Evolutionary conservation across 805 yeast genomes (phyloP), one percentile per base, ranked within the genome.

Genomic region (Suhomyces pyralidae): DNA sequence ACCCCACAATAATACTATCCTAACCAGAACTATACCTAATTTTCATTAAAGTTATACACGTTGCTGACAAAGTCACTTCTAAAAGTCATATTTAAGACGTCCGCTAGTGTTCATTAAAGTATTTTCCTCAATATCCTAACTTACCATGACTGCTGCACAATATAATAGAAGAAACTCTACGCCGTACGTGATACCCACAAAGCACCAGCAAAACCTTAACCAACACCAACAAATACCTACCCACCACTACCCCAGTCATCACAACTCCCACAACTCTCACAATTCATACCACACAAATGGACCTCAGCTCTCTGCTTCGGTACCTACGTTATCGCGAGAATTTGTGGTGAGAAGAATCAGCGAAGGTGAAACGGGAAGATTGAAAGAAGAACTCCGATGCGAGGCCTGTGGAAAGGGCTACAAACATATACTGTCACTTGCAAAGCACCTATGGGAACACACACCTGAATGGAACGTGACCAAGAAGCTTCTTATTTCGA

Each of bases 401-500:
- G 96, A 90, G 67, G 90, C 94, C 3, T 90, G 97, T 62, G 96
- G 96, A 3, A 90, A 90, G 68, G 96, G 94, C 20, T 90, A 90
- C 66, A 90, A 89, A 66, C 97, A 90, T 70, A 86, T 90, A 5
- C 84, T 91, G 0, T 85, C 92, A n/a, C 77, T 89, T 54, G 94
- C 96, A 2, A 89, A 89, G 67, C 96, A 89, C 70, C 70, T 90
- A 40, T 90, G 96, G 96, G 97, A 90, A 64, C 97, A 90, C 67
- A 90, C 97, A 0, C 96, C 96, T 0, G 96, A 90, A 65, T 90
- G 97, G 97, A 88, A 84, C 61, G 85, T 86, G 66, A 90, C 96
- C 3, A 86, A 88, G 59, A 88, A 87, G 65, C 73, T 90, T 50
- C 74, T 86, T 36, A 88, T 90, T 36, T 85, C 90, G n/a, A 88